Percentiles rank a stretch among this genome's conserved stretches.
phyloP scores from a whole-genome alignment of 2,329 filamentous ascomycete species.

The Monosporascus sp. region DNA sequence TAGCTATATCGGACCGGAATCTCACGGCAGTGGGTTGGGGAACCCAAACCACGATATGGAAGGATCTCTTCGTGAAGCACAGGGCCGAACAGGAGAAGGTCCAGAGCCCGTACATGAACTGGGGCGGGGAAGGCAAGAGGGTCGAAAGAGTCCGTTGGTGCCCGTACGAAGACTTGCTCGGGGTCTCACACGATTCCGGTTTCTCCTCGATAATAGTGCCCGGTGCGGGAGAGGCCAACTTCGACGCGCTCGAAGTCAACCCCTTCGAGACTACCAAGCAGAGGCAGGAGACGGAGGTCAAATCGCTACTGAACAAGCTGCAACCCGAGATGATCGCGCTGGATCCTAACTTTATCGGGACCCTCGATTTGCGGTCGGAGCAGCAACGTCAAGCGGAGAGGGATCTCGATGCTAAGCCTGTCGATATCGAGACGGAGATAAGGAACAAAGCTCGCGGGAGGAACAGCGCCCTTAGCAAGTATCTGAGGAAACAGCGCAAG shows the following conservation, averaged over 20 bases:
- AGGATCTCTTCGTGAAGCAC: conserved; percentile 76
- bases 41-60: conserved; percentile 85
- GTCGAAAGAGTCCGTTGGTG: conserved; percentile 87
- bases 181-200: conserved; percentile 75
- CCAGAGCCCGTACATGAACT: conserved; percentile 85
- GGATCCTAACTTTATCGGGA: conserved; percentile 87
- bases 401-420: conserved; percentile 68
- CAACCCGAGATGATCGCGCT: conserved; percentile 96
- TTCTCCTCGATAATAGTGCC: conserved; percentile 89
- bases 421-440: conserved; percentile 54
- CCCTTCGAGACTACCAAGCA: conserved; percentile 93
- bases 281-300: conserved; percentile 88
- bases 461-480: conserved; percentile 83
- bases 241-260: conserved; percentile 87
- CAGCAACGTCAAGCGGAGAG: conserved; percentile 71
- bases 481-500: conserved; percentile 83
- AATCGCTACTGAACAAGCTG: conserved; percentile 85
- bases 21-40: conserved; percentile 89
- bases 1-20: conserved; percentile 84
- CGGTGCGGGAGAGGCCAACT: conserved; percentile 95
- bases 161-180: conserved; percentile 89
- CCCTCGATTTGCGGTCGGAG: conserved; percentile 74
- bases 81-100: conserved; percentile 69
- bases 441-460: conserved; percentile 79
- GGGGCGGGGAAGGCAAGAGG: conserved; percentile 78